Percentiles rank a stretch among this genome's conserved stretches.
Conservation (phyloP, 2,329 filamentous ascomycete genomes). For the Metarhizium anisopliae region DNA sequence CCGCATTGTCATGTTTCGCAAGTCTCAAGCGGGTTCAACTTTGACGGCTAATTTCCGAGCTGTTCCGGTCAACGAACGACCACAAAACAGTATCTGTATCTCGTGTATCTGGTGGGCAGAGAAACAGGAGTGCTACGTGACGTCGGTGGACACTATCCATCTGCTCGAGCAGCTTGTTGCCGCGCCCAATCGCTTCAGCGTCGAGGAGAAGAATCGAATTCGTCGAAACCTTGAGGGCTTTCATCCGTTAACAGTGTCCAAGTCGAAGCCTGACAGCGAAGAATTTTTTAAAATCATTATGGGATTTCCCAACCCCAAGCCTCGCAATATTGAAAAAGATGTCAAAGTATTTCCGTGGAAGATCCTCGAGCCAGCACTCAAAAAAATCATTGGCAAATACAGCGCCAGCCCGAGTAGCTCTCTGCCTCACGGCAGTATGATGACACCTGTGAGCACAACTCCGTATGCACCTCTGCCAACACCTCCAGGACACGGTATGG, state of each 20-base stretch:
- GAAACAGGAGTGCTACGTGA: constrained; percentile 84
- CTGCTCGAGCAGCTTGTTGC: constrained; percentile 87
- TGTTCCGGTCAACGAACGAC: constrained; percentile 68
- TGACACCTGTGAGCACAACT: constrained; percentile 27
- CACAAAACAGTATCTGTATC: constrained; percentile 81
- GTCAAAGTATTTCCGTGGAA: constrained; percentile 99
- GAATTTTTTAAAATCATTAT: constrained; percentile 99
- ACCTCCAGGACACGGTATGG: constrained; percentile 30
- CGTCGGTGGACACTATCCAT: constrained; percentile 92
- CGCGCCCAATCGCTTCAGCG: constrained; percentile 67
- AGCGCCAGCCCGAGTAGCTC: constrained; percentile 39
- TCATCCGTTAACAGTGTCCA: constrained; percentile 85
- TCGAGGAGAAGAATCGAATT: constrained; percentile 98
- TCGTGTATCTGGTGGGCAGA: constrained; percentile 98
- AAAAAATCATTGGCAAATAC: constrained; percentile 99
- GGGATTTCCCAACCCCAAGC: constrained; percentile 91
- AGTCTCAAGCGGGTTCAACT: constrained; percentile 72
- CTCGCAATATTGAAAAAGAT: constrained; percentile 96
- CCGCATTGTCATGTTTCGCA: constrained; percentile 80
- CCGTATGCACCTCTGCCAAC: constrained; percentile 38
- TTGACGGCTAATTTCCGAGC: constrained; percentile 74
- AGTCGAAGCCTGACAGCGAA: constrained; percentile 84
- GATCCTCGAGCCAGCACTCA: constrained; percentile 73
- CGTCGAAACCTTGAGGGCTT: constrained; percentile 92
- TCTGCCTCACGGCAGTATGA: constrained; percentile 28